Base-by-base conservation (phyloP, 2,329 filamentous ascomycete species). In the Remersonia thermophila region DNA sequence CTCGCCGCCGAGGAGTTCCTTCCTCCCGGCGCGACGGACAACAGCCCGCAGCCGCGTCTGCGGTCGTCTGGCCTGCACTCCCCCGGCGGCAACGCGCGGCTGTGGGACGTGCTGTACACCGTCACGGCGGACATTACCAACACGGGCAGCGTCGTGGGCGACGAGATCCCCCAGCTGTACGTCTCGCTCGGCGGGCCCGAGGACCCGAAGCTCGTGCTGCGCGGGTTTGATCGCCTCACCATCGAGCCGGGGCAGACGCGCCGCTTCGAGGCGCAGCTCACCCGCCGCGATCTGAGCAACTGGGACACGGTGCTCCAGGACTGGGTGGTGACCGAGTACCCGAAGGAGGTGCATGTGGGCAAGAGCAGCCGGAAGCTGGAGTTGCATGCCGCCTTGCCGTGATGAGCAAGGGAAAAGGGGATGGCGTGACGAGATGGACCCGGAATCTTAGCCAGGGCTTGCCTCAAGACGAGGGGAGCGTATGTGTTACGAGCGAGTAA, bases 231-330 rank as follows among this genome's bases (percentile, higher is more conserved):
- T 40, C 74, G 84, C 32, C 58, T 94, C 40, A 23, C 5, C 33
- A 77, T 95, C 44, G 65, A 71, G 3, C 70, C 83, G 0, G 84
- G 83, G n/a, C 56, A 74, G 56, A 74, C 69, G 35, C 66, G 63
- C 3, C 72, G 67, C 2, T 93, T 91, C 63, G 66, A 57, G 1
- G 77, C 73, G 0, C 69, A 77, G 12, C 59, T 95, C 37, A 86
- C 77, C 5, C 71, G 87, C 27, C 76, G 85, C 38, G 89, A 95
- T 52, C 48, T 95, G 38, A 85, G 80, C 55, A 91, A 86, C 62
- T 95, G 89, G 87, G 83, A 94, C 47, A 63, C 72, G 1, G 66
- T 53, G 1, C 55, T 61, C n/a, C 87, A 95, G 66, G 79, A 95
- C 64, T 96, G 89, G 87, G 71, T 85, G 31, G 49, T 75, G n/a